Evolutionary conservation across 257 asterid genomes (phyloP), one percentile per base, ranked within the genome.

Genomic region (Anisodus acutangulus): DNA sequence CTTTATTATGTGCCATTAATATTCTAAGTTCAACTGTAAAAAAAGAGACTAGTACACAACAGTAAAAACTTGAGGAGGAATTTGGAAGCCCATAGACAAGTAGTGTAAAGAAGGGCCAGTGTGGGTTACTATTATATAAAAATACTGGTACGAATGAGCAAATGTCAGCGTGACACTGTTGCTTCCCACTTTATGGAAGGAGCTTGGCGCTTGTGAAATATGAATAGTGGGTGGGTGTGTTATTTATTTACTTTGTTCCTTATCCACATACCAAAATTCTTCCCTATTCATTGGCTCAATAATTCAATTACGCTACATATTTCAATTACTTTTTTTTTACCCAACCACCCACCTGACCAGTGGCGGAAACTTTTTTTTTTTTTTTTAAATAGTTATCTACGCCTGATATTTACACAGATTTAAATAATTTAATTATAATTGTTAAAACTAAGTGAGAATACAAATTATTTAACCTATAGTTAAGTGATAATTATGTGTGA

Each of bases 141-240:
- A 57, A 10, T 82, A 55, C 85, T 66, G 47, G 66, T 53, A 49
- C 9, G 4, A 47, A n/a, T 79, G 78, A 41, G 57, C 83, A 54
- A 74, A 74, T 76, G 79, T 83, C 79, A 84, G 16, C 59, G 87
- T n/a, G 62, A 60, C 41, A 67, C 63, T 85, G 88, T 89, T 69
- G 83, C 84, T 88, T 91, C 86, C 85, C 82, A 83, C 91, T 86
- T 90, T 84, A 67, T 68, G 80, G 79, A 80, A 63, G 82, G 85
- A 82, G 79, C 64, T 69, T 69, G 15, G 47, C 0, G 1, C 17
- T 49, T 13, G 68, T 78, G 22, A 78, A 51, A 74, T 55, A 69
- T 22, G 60, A 83, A 88, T 7, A 51, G 26, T 51, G 62, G 39
- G 86, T 85, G 85, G 88, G 87, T 82, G 74, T 86, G 89, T 88